Conservation (phyloP, 306 rosid species). For the Rosa multiflora region DNA sequence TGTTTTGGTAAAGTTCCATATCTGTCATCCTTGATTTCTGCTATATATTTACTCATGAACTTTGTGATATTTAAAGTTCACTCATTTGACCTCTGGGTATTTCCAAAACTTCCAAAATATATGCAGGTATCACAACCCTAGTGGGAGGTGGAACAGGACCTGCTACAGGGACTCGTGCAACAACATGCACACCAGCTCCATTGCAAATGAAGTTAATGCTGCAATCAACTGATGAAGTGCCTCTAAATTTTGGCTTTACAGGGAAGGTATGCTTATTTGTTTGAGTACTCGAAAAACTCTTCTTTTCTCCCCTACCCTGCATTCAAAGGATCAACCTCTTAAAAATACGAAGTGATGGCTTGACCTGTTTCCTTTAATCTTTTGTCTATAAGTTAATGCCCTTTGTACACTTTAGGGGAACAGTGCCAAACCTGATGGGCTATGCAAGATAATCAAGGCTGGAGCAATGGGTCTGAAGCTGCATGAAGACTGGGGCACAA, state of each 20-base stretch:
- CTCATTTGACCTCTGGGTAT: neutral
- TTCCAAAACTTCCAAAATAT: constrained; percentile 20
- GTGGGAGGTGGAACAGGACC: constrained; percentile 99
- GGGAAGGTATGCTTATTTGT: constrained; percentile 63
- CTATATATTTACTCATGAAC: neutral
- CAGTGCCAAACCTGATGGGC: constrained; percentile 64
- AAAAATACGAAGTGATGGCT: constrained; percentile 8
- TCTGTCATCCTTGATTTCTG: neutral
- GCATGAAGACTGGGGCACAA: constrained; percentile 97
- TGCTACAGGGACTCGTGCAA: constrained; percentile 85
- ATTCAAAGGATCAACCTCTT: neutral
- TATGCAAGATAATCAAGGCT: constrained; percentile 65
- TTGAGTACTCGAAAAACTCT: neutral
- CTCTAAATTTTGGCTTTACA: constrained; percentile 87
- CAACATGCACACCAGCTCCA: constrained; percentile 92
- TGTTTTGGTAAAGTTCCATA: neutral
- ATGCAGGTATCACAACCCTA: constrained; percentile 77
- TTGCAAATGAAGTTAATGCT: constrained; percentile 80
- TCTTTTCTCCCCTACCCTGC: neutral
- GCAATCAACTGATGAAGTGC: constrained; percentile 82
- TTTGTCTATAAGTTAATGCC: constrained; percentile 1
- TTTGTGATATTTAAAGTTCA: neutral
- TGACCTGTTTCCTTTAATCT: neutral
- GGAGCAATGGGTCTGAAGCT: constrained; percentile 99
- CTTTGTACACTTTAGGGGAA: constrained; percentile 61